Conservation (phyloP, 2,329 filamentous ascomycete species). For the Arthroderma sp. region DNA sequence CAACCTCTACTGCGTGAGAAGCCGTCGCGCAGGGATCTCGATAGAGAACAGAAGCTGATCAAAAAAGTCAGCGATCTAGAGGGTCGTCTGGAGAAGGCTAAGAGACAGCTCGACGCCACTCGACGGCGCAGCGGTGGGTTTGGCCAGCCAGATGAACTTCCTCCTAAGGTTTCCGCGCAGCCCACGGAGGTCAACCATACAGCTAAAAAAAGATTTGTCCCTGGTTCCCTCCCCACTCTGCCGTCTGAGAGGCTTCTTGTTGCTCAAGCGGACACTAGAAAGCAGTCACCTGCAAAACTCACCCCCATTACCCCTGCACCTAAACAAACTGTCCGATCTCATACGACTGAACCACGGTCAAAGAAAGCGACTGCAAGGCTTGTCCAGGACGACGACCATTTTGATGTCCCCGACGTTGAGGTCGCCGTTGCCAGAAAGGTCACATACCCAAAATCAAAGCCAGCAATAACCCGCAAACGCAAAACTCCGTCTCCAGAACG, state of each 20-base stretch:
- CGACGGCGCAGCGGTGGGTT: conserved; percentile 1
- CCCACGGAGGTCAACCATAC: background rate
- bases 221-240: conserved; percentile 30
- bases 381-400: background rate
- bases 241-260: conserved; percentile 34
- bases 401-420: background rate
- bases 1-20: conserved; percentile 27
- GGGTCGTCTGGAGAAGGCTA: conserved; percentile 41
- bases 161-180: conserved; percentile 13
- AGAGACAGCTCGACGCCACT: conserved; percentile 34
- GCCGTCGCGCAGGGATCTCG: conserved; percentile 43
- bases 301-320: no score
- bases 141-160: conserved; percentile 27
- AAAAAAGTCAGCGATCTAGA: conserved; percentile 51
- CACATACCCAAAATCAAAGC: background rate
- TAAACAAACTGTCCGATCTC: background rate
- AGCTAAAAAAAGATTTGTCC: conserved; percentile 25
- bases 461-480: conserved; percentile 1
- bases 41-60: conserved; percentile 43
- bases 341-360: background rate
- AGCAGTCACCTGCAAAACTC: conserved; percentile 5
- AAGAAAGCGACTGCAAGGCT: background rate
- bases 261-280: conserved; percentile 15
- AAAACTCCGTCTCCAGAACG: conserved; percentile 1
- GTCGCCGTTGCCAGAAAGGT: background rate